A percentile compares a stretch with the other conserved stretches of the same genome.
These are phyloP conservation scores for Aleurites moluccanus DNA, from an alignment of 441 rosid species.

Conservation along the genomic window DNA sequence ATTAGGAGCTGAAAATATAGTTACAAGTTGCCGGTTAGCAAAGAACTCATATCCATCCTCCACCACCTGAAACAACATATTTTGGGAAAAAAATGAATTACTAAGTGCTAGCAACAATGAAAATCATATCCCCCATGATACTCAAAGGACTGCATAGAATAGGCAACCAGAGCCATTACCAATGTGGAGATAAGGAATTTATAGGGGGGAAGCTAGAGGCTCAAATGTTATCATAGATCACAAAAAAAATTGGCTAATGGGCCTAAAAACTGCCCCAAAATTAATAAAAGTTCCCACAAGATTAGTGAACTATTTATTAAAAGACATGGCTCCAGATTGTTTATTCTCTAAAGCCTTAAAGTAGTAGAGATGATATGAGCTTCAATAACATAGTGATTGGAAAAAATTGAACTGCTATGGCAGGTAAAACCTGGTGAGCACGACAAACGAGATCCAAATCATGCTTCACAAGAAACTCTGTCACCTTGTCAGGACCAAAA, in stretches of 20 bases:
- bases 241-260: not conserved
- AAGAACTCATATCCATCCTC: conserved; percentile 85
- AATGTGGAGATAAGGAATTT: not conserved
- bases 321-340: conserved; percentile 20
- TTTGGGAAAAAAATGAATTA: not conserved
- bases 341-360: conserved; percentile 15
- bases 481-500: conserved; percentile 64
- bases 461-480: conserved; percentile 60
- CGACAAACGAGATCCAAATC: conserved; percentile 74
- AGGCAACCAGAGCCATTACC: conserved; percentile 7
- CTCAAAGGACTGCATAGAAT: conserved; percentile 20
- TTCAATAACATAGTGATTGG: conserved; percentile 6
- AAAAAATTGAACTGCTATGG: conserved; percentile 21
- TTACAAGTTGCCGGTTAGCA: conserved; percentile 66
- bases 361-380: conserved; percentile 16
- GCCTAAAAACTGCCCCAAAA: not conserved
- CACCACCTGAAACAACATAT: conserved; percentile 53
- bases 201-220: not conserved
- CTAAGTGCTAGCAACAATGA: not conserved
- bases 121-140: conserved; percentile 7
- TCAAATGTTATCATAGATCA: not conserved
- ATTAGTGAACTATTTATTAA: not conserved
- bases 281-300: not conserved
- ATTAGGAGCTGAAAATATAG: conserved; percentile 74
- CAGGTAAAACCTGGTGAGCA: conserved; percentile 63